Percentiles rank a stretch among this genome's conserved stretches.
phyloP scores from a whole-genome alignment of 225 moss, liverwort and hornwort species.

The Sphagnum tenellum region DNA sequence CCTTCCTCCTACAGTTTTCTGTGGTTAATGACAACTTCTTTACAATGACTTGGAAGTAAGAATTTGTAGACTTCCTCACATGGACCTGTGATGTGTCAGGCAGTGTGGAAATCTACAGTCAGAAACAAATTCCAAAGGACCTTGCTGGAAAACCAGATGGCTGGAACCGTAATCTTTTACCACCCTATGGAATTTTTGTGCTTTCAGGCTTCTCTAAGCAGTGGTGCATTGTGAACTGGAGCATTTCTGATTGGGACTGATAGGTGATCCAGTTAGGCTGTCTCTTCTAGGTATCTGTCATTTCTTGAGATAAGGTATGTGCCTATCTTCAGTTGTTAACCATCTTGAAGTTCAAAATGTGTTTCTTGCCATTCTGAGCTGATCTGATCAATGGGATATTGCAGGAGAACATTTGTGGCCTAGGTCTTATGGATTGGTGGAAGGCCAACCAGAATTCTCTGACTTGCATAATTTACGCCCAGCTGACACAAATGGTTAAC shows the following conservation, averaged over 20 bases:
- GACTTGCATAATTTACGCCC: conserved; percentile 94
- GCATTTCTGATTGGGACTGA: no score
- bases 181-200: no score
- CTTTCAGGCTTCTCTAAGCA: no score
- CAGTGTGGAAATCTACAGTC: conserved; percentile 87
- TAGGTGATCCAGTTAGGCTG: no score
- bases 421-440: conserved; percentile 67
- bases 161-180: conserved; percentile 67
- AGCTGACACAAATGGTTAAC: conserved; percentile 63
- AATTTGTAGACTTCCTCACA: neutral
- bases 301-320: no score
- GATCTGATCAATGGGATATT: conserved; percentile 17
- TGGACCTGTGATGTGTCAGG: conserved; percentile 11
- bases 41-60: no score
- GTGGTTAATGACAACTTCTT: no score
- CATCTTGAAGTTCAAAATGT: no score
- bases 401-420: conserved; percentile 97
- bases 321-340: no score
- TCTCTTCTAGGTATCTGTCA: no score
- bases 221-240: no score
- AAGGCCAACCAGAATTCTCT: conserved; percentile 63
- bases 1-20: no score
- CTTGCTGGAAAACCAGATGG: conserved; percentile 57
- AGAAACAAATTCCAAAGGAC: conserved; percentile 47
- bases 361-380: neutral